Evolutionary conservation across 106 monocot species (phyloP).

Genomic region (Dioscorea dumetorum): DNA sequence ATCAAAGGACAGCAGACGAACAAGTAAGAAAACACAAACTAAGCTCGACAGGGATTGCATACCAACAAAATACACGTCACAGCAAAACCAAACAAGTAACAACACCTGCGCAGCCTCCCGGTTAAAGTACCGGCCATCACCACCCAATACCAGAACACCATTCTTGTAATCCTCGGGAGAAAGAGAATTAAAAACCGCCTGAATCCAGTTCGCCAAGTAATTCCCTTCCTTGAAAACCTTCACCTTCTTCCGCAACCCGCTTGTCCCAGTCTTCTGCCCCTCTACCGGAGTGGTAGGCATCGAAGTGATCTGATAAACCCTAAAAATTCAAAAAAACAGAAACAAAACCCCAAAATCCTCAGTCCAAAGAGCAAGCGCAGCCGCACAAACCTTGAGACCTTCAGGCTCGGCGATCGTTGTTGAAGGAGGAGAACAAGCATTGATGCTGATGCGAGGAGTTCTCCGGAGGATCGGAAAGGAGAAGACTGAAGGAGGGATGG

Average conservation of each 20-base stretch:
- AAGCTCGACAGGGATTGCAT: neutral
- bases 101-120: slow-evolving; percentile 83
- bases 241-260: slow-evolving; percentile 95
- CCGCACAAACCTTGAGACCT: slow-evolving; percentile 21
- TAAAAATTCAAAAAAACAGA: slow-evolving; percentile 3
- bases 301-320: slow-evolving; percentile 47
- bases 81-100: neutral
- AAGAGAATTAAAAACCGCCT: slow-evolving; percentile 93
- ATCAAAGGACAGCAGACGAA: neutral
- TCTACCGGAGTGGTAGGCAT: slow-evolving; percentile 86
- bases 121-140: slow-evolving; percentile 98
- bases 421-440: slow-evolving; percentile 22
- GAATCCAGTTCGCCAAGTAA: slow-evolving; percentile 96
- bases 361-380: neutral
- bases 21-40: slow-evolving; percentile 1
- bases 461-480: neutral
- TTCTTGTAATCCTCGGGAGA: slow-evolving; percentile 69
- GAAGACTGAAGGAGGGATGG: neutral
- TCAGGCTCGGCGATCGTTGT: slow-evolving; percentile 15
- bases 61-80: neutral
- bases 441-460: slow-evolving; percentile 11
- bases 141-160: slow-evolving; percentile 80
- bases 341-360: neutral
- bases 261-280: slow-evolving; percentile 99
- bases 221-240: slow-evolving; percentile 88